These are phyloP conservation scores for Peronosclerospora sorghi DNA, from an alignment of 352 stramenopile species.

Conservation along the genomic window DNA sequence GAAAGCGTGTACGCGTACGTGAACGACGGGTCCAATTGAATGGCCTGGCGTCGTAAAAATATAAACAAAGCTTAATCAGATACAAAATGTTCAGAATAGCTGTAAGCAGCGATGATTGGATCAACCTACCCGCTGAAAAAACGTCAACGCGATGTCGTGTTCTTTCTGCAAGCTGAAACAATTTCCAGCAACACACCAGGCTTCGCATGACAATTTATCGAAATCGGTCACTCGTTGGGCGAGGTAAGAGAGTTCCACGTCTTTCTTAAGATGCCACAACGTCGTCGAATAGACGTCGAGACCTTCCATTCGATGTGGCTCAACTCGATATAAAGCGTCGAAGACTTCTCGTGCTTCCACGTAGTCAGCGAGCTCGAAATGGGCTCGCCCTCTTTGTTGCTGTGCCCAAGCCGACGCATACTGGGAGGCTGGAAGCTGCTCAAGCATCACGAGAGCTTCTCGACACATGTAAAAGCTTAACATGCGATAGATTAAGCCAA, in stretches of 20 bases:
- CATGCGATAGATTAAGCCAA: conserved; percentile 66
- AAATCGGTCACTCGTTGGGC: conserved; percentile 90
- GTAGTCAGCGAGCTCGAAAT: conserved; percentile 96
- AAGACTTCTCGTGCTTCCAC: conserved; percentile 81
- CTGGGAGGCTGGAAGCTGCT: conserved; percentile 75
- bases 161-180: conserved; percentile 98
- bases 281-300: conserved; percentile 93
- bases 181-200: conserved; percentile 96
- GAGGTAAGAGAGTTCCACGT: conserved; percentile 95
- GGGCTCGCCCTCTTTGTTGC: conserved; percentile 88
- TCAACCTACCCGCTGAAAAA: conserved; percentile 86
- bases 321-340: conserved; percentile 77
- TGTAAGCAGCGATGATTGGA: background rate
- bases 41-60: conserved; percentile 30
- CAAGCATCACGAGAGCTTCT: conserved; percentile 83
- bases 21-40: conserved; percentile 91
- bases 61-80: background rate
- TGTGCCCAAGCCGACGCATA: conserved; percentile 89
- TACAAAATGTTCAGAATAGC: background rate
- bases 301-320: conserved; percentile 90
- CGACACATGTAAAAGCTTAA: conserved; percentile 67
- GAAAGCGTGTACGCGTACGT: conserved; percentile 97
- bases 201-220: conserved; percentile 88
- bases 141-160: conserved; percentile 91
- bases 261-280: conserved; percentile 95